These are phyloP conservation scores for Chrysochromulina tobinii DNA, from an alignment of 78 protist species.

Conservation along the genomic window DNA sequence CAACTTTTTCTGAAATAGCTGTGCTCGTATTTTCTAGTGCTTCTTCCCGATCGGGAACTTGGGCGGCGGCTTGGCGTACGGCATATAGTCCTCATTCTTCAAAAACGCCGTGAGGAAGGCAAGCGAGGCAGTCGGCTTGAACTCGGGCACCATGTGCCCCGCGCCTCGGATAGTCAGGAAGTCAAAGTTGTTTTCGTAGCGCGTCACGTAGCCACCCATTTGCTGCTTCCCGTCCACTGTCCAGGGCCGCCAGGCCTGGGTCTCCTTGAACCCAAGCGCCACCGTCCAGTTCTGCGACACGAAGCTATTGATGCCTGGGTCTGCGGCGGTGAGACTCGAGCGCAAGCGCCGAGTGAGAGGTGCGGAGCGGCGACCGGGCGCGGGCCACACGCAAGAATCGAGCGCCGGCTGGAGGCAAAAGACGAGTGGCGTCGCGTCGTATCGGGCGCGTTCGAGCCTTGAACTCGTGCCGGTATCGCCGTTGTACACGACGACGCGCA, in stretches of 20 bases:
- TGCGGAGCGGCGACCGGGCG: too few species aligned
- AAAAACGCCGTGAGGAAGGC: conserved; percentile 11
- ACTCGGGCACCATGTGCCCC: conserved; percentile 49
- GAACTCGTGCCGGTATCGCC: neutral
- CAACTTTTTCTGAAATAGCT: too few species aligned
- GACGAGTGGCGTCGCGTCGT: too few species aligned
- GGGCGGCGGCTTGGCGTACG: neutral
- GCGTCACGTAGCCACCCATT: conserved; percentile 35
- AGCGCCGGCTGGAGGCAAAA: too few species aligned
- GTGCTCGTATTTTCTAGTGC: too few species aligned
- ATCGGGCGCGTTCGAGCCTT: too few species aligned
- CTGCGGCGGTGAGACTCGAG: neutral
- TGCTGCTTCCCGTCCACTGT: conserved; percentile 25
- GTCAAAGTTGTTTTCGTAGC: neutral
- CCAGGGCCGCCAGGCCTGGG: conserved; percentile 24
- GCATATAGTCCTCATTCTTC: neutral
- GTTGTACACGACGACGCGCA: conserved; percentile 29
- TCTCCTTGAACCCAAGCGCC: neutral
- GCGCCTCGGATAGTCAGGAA: conserved; percentile 26
- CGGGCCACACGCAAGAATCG: too few species aligned
- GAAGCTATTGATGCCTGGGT: conserved; percentile 14
- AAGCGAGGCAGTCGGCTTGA: conserved; percentile 3
- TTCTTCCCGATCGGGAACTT: too few species aligned
- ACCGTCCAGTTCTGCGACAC: conserved; percentile 28
- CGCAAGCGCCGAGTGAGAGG: too few species aligned